phyloP scores from a whole-genome alignment of 2,329 filamentous ascomycete genomes.

The Fusarium protoensiforme region DNA sequence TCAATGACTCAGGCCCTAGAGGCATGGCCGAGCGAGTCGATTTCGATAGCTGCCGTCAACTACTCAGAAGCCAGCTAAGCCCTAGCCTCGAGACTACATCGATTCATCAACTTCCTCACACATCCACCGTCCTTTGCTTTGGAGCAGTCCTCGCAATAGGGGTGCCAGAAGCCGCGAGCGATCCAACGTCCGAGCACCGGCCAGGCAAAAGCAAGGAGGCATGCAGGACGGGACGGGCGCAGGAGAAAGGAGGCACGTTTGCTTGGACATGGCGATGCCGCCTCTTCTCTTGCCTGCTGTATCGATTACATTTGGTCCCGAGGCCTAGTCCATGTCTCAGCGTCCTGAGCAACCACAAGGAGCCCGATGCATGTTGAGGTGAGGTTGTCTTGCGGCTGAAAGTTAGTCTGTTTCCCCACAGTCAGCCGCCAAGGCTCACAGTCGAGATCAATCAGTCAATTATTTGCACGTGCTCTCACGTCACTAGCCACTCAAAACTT shows the following conservation, averaged over 20 bases:
- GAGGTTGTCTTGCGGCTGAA: slow-evolving; percentile 4
- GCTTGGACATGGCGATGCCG: not conserved
- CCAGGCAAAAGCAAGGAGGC: slow-evolving; percentile 28
- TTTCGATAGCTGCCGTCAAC: not conserved
- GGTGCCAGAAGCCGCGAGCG: not conserved
- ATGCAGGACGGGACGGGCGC: slow-evolving; percentile 21
- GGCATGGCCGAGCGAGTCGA: not conserved
- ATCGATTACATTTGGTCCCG: not conserved
- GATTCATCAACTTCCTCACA: not conserved
- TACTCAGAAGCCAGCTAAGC: not conserved
- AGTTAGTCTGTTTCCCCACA: not conserved
- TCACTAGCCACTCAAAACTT: not conserved
- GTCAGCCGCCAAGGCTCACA: not conserved
- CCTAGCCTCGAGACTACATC: not conserved
- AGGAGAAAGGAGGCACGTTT: not conserved
- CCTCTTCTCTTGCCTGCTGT: not conserved
- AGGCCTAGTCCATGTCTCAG: not conserved
- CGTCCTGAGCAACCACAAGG: not conserved
- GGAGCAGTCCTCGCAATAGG: not conserved
- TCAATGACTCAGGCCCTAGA: not conserved
- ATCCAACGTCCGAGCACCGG: slow-evolving; percentile 3
- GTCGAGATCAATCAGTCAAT: not conserved
- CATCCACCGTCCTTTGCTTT: slow-evolving; percentile 1
- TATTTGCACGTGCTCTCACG: not conserved
- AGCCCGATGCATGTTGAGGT: not conserved